Evolutionary conservation across 73 alveolate species (phyloP).

Genomic region (Halteria grandinella): DNA sequence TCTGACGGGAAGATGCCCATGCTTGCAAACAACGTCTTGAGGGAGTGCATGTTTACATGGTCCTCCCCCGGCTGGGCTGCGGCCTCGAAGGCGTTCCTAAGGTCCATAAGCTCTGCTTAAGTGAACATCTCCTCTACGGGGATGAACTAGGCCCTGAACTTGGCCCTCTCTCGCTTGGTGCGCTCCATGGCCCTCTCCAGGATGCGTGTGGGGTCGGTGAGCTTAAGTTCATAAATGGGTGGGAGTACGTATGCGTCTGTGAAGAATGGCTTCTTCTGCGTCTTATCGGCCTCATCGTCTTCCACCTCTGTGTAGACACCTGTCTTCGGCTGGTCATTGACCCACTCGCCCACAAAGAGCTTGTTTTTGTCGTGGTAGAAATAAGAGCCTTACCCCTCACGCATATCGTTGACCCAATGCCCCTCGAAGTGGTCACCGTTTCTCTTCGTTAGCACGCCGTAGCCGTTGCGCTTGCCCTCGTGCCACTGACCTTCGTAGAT

Average conservation of each 20-base stretch:
- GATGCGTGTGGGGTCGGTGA: constrained; percentile 80
- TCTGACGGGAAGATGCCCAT: constrained; percentile 71
- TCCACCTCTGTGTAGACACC: constrained; percentile 94
- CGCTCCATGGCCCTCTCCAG: constrained; percentile 82
- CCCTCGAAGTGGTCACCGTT: constrained; percentile 94
- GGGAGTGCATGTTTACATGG: constrained; percentile 52
- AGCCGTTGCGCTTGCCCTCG: constrained; percentile 88
- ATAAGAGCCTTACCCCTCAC: constrained; percentile 92
- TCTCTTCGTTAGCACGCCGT: constrained; percentile 89
- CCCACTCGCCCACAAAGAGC: constrained; percentile 97
- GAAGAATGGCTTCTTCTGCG: constrained; percentile 69
- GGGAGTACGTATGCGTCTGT: constrained; percentile 88
- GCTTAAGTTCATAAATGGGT: constrained; percentile 74
- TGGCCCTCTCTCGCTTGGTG: constrained; percentile 72
- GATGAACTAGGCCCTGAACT: constrained; percentile 65
- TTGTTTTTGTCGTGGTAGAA: constrained; percentile 75
- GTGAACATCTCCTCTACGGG: constrained; percentile 73
- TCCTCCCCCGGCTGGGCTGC: constrained; percentile 62
- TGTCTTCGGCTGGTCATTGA: constrained; percentile 88
- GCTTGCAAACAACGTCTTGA: constrained; percentile 55
- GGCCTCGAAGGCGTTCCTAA: constrained; percentile 65
- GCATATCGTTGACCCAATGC: constrained; percentile 90
- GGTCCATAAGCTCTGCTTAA: constrained; percentile 58
- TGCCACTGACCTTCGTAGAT: constrained; percentile 97
- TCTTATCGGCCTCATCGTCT: constrained; percentile 82